Conservation (phyloP, 1,139 yeast species). For the Meyerozyma guilliermondii region DNA sequence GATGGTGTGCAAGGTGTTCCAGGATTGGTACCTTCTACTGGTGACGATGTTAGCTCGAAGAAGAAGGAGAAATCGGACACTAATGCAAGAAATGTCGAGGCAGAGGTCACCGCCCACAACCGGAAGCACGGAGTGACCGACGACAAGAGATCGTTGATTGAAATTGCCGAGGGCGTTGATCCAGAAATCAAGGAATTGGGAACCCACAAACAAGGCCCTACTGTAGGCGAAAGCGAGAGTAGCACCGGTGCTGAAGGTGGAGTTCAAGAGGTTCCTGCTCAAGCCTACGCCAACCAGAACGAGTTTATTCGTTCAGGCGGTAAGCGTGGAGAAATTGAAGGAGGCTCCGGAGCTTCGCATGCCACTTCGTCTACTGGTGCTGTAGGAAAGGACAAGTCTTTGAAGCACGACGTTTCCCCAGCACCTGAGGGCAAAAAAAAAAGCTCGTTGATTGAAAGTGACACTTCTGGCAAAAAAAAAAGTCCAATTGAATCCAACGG, state of each 20-base stretch:
- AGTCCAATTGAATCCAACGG: slow-evolving; percentile 1
- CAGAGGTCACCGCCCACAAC: slow-evolving; percentile 23
- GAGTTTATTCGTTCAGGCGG: slow-evolving; percentile 14
- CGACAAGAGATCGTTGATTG: slow-evolving; percentile 23
- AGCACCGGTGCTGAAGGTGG: slow-evolving; percentile 6
- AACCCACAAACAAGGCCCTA: slow-evolving; percentile 12
- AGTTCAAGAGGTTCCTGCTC: slow-evolving; percentile 12
- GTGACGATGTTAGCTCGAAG: not conserved
- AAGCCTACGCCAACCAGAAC: slow-evolving; percentile 8
- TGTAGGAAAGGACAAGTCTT: not conserved
- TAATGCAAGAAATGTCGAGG: slow-evolving; percentile 15
- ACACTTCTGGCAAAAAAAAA: not conserved
- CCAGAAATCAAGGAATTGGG: slow-evolving; percentile 16
- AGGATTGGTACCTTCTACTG: slow-evolving; percentile 5
- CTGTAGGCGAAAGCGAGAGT: slow-evolving; percentile 7
- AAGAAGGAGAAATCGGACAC: slow-evolving; percentile 8
- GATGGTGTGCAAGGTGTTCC: slow-evolving; percentile 10
- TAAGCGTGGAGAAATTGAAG: slow-evolving; percentile 10
- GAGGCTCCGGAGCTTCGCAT: not conserved
- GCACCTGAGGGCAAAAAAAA: not conserved
- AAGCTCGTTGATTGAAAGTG: not conserved
- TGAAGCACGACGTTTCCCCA: not conserved
- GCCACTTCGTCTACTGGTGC: slow-evolving; percentile 1
- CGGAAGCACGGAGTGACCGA: slow-evolving; percentile 22
- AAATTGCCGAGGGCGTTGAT: slow-evolving; percentile 22